Conservation (phyloP, 306 rosid genomes). For the Chamaecrista fasciculata region DNA sequence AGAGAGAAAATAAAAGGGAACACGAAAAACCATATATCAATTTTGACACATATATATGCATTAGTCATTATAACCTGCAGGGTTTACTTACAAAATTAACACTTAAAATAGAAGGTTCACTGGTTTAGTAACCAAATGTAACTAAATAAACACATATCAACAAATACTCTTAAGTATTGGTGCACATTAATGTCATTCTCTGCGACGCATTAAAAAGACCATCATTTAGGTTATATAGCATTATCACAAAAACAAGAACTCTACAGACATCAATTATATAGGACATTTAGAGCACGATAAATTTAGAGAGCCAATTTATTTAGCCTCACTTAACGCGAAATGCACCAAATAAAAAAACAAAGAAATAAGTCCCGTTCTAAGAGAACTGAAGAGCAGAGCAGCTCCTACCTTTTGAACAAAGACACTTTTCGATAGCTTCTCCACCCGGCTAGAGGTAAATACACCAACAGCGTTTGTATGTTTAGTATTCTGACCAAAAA, state of each 20-base stretch:
- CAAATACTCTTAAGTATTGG: neutral
- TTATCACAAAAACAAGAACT: neutral
- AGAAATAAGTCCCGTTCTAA: neutral
- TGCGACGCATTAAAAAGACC: neutral
- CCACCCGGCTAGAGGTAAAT: slow-evolving; percentile 19
- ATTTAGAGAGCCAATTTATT: neutral
- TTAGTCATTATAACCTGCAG: neutral
- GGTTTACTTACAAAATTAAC: neutral
- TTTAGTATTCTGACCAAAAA: slow-evolving; percentile 27
- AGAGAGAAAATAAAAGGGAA: neutral
- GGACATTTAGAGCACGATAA: neutral
- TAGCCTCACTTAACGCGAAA: neutral
- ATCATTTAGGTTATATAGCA: neutral
- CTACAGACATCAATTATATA: neutral
- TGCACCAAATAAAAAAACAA: neutral
- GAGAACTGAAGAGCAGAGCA: neutral
- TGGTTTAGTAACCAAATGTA: neutral
- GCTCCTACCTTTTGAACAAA: slow-evolving; percentile 35
- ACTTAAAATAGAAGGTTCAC: neutral
- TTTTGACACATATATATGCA: neutral
- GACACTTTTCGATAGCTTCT: slow-evolving; percentile 33
- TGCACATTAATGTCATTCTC: neutral
- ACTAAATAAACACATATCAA: neutral
- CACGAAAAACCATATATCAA: neutral
- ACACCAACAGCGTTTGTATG: slow-evolving; percentile 20